A percentile compares a stretch with the other conserved stretches of the same genome.
Evolutionary conservation across 345 rosid genomes (phyloP).

Genomic region (Boechera divaricarpa): DNA sequence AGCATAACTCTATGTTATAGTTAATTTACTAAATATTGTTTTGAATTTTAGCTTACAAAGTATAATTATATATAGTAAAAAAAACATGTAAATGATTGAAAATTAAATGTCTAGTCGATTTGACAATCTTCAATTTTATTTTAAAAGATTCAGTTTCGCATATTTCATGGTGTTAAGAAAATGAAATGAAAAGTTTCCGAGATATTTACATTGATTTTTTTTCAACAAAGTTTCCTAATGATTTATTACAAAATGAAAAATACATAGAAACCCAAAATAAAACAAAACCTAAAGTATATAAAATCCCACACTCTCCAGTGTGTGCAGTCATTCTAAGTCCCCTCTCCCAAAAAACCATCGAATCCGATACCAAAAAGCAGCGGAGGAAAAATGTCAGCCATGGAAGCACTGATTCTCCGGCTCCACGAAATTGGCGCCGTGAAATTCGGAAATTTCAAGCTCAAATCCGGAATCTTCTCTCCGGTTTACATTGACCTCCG

Average conservation of each 20-base stretch:
- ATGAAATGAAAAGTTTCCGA: background rate
- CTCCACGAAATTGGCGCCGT: conserved; percentile 94
- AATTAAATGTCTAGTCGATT: background rate
- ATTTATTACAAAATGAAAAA: background rate
- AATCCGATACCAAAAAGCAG: conserved; percentile 32
- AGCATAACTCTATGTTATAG: too few species aligned
- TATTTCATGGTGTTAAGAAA: too few species aligned
- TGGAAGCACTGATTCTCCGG: conserved; percentile 81
- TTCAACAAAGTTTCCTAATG: background rate
- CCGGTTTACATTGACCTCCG: conserved; percentile 98
- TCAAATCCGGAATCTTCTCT: conserved; percentile 90
- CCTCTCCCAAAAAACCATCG: conserved; percentile 16
- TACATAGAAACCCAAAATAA: background rate
- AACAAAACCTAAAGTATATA: conserved; percentile 32
- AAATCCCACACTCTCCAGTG: conserved; percentile 10
- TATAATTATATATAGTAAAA: too few species aligned
- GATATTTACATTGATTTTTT: background rate
- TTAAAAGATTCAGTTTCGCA: background rate
- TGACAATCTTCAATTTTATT: background rate
- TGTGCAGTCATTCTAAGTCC: conserved; percentile 30
- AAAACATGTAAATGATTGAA: too few species aligned
- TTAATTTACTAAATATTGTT: too few species aligned
- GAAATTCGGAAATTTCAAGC: conserved; percentile 86
- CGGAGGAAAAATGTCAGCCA: conserved; percentile 44
- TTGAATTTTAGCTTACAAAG: too few species aligned